These are phyloP conservation scores for Xylariaceae sp. DNA, from an alignment of 2,329 filamentous ascomycete species.

Conservation along the genomic window DNA sequence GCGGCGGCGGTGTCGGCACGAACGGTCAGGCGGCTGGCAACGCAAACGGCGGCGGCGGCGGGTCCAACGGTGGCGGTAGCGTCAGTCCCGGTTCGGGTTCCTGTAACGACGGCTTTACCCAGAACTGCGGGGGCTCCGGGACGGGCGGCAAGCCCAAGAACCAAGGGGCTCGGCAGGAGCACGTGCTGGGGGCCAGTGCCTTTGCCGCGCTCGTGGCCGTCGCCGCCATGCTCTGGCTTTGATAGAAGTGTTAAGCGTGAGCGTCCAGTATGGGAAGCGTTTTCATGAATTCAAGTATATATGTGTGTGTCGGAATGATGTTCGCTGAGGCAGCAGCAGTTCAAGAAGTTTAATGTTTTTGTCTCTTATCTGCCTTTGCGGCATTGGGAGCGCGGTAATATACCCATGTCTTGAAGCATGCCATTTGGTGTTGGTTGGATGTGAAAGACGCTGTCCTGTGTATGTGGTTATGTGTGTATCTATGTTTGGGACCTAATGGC, in stretches of 20 bases:
- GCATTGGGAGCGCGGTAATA: neutral
- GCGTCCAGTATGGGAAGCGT: too few relatives aligned
- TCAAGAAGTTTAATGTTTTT: neutral
- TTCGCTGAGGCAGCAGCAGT: neutral
- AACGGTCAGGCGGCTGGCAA: constrained; percentile 32
- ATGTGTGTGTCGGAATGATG: neutral
- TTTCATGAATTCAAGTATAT: neutral
- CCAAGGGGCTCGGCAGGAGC: constrained; percentile 28
- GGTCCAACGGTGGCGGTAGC: constrained; percentile 3
- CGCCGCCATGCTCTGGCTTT: constrained; percentile 31
- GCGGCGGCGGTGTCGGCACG: constrained; percentile 32
- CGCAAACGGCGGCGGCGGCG: constrained; percentile 11
- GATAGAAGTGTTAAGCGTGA: constrained; percentile 20
- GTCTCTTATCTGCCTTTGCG: neutral
- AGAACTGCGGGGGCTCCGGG: constrained; percentile 22
- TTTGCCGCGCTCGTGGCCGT: constrained; percentile 34
- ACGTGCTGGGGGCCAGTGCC: constrained; percentile 30
- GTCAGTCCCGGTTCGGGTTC: constrained; percentile 1
- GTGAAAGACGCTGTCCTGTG: neutral
- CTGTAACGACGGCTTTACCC: constrained; percentile 30
- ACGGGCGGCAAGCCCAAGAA: constrained; percentile 18
- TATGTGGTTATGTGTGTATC: too few relatives aligned
- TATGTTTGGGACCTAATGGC: too few relatives aligned
- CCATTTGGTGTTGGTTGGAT: neutral
- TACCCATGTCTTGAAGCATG: neutral